Evolutionary conservation across 1,284 basidiomycete species (phyloP).

Genomic region (Melampsora occidentalis): DNA sequence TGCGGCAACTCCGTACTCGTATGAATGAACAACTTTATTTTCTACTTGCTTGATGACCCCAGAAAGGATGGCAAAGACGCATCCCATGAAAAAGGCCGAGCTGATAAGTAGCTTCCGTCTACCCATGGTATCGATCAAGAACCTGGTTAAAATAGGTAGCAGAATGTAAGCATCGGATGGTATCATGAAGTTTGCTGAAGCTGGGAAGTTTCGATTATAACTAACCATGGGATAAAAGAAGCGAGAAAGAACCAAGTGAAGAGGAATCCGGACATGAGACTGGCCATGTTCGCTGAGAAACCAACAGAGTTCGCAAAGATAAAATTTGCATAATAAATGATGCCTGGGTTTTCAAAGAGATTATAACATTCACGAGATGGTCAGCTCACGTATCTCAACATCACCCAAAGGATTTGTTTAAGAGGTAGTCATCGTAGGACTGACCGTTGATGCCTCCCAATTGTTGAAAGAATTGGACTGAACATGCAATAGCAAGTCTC

Average conservation of each 20-base stretch:
- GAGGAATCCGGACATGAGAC: conserved; percentile 51
- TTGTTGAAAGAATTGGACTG: conserved; percentile 54
- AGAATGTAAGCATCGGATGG: not conserved
- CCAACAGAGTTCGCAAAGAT: conserved; percentile 46
- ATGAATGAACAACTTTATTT: conserved; percentile 47
- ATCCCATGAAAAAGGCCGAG: conserved; percentile 51
- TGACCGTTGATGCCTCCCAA: conserved; percentile 52
- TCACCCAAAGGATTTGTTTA: not conserved
- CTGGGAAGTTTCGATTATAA: not conserved
- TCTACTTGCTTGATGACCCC: conserved; percentile 50
- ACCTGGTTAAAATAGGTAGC: conserved; percentile 50
- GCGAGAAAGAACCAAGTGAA: conserved; percentile 51
- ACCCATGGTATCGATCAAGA: conserved; percentile 52
- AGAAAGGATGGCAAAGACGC: conserved; percentile 50
- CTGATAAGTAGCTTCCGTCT: conserved; percentile 51
- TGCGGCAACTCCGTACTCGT: conserved; percentile 46
- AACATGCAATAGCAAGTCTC: conserved; percentile 53
- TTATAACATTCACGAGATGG: not conserved
- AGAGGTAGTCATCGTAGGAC: not conserved
- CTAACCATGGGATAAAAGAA: conserved; percentile 43
- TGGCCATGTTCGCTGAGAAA: conserved; percentile 43
- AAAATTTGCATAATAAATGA: conserved; percentile 51
- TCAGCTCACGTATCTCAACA: not conserved
- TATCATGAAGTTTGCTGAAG: not conserved
- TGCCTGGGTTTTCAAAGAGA: conserved; percentile 6